Evolutionary conservation across 257 asterid genomes (phyloP), one percentile per base, ranked within the genome.

Genomic region (Craterostigma plantagineum): DNA sequence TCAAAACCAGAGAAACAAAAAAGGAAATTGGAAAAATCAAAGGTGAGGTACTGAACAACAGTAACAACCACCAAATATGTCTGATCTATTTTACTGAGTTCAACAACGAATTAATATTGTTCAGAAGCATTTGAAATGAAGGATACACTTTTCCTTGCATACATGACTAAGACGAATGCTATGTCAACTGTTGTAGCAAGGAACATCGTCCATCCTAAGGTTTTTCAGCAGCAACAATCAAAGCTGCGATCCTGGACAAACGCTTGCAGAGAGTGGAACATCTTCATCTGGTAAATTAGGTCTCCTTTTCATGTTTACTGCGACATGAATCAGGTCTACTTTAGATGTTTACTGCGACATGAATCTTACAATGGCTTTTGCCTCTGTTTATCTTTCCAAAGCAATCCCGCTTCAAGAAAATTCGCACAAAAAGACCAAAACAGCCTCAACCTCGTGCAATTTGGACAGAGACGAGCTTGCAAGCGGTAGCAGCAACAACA

Each of bases 121-220:
- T 23, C 30, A 23, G 30, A n/a, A n/a, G n/a, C 30, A 23, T 23
- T 23, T 23, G 30, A 23, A 23, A 23, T 23, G 30, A 6, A 6
- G 6, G 6, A 2, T 23, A 2, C 30, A 23, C 4, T 23, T 23
- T 23, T 23, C 30, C 6, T 2, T 2, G 30, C 30, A 23, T 23
- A 2, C 30, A 36, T 9, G 11, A 34, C 7, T 34, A 6, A 6
- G 8, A 34, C 11, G 37, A 54, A 11, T 13, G 17, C 39, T 43
- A 41, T 40, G 55, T 10, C 13, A 46, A 64, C 43, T 42, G 59
- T n/a, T n/a, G 49, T 63, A 44, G 50, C 74, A 85, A 92, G 81
- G 73, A 59, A 66, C 58, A 38, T 51, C 82, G 52, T 70, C 96
- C 16, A 77, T 85, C 63, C 62, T 66, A 16, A 76, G 74, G 53